Evolutionary conservation across 2,329 filamentous ascomycete genomes (phyloP).

Genomic region (Aspergillus pseudoviridinutans): DNA sequence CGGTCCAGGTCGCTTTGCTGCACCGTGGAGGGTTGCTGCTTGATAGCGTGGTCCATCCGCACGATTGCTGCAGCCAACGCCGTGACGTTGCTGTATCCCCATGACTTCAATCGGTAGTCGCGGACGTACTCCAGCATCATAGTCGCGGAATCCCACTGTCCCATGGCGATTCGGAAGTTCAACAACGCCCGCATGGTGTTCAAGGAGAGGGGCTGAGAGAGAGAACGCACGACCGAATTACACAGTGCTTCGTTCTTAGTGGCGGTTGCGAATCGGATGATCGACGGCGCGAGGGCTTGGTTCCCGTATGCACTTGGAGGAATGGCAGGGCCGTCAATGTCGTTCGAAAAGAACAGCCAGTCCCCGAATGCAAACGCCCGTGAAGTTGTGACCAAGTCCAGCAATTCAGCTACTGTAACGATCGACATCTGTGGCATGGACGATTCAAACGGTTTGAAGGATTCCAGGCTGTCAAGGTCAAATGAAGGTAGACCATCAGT

Average conservation of each 20-base stretch:
- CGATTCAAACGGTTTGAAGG: slow-evolving; percentile 20
- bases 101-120: slow-evolving; percentile 31
- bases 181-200: slow-evolving; percentile 36
- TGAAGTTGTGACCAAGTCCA: slow-evolving; percentile 48
- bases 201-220: slow-evolving; percentile 29
- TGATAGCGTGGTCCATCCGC: slow-evolving; percentile 26
- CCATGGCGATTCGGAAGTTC: slow-evolving; percentile 29
- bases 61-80: slow-evolving; percentile 40
- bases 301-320: slow-evolving; percentile 42
- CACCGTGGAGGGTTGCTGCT: slow-evolving; percentile 11
- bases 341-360: slow-evolving; percentile 51
- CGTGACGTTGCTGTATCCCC: slow-evolving; percentile 36
- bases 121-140: slow-evolving; percentile 31
- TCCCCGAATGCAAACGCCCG: slow-evolving; percentile 48
- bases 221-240: slow-evolving; percentile 24
- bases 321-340: slow-evolving; percentile 54
- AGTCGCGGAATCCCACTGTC: slow-evolving; percentile 32
- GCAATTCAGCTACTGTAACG: slow-evolving; percentile 46
- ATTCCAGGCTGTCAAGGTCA: slow-evolving; percentile 12
- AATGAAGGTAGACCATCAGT: slow-evolving; percentile 13
- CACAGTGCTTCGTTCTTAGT: slow-evolving; percentile 41
- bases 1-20: slow-evolving; percentile 16
- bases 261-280: slow-evolving; percentile 53
- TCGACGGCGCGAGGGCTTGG: slow-evolving; percentile 47
- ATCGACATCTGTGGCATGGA: slow-evolving; percentile 42